Evolutionary conservation across 176 grass and related monocot species (phyloP), one percentile per base, ranked within the genome.

Genomic region (Cenchrus fungigraminus): DNA sequence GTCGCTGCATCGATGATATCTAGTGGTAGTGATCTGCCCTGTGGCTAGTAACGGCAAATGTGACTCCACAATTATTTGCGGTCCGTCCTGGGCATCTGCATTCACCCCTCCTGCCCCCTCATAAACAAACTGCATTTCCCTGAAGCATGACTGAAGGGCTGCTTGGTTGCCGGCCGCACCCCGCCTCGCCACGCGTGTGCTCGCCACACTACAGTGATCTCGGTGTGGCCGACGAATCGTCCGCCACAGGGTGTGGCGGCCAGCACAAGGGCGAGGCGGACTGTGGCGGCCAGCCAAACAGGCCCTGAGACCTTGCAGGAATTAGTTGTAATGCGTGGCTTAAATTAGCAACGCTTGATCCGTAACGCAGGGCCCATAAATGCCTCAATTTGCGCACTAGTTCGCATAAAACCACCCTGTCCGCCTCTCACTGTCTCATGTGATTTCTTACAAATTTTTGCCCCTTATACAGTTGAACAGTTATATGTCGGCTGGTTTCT

Each of bases 121-220:
- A 75, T 86, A 72, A 72, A 79, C 84, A 86, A 79, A 86, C 67
- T 74, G 46, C 17, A 82, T 61, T 42, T 77, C 43, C 13, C 28
- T 60, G 50, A 31, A 31, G 20, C 52, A 17, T 55, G 8, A 12
- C 79, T 29, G 22, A 25, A 25, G 22, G 22, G 22, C 22, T 25
- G 22, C 22, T 25, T 25, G 22, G 22, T 25, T 25, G 22, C 22
- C 22, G 22, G 22, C 22, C 22, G 22, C 22, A 25, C 22, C 22
- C 22, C 22, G 22, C 22, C 22, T 25, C 22, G 22, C 22, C 22
- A 25, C 22, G 22, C 22, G 22, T 25, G 22, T 25, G 22, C 22
- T 25, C 22, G 22, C 22, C 22, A 25, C 22, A 25, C 22, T 25
- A 25, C 22, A 25, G 22, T 25, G 22, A 25, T 25, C 22, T 25